Evolutionary conservation across 352 stramenopile genomes (phyloP).

Genomic region (Phytopythium helicoides): DNA sequence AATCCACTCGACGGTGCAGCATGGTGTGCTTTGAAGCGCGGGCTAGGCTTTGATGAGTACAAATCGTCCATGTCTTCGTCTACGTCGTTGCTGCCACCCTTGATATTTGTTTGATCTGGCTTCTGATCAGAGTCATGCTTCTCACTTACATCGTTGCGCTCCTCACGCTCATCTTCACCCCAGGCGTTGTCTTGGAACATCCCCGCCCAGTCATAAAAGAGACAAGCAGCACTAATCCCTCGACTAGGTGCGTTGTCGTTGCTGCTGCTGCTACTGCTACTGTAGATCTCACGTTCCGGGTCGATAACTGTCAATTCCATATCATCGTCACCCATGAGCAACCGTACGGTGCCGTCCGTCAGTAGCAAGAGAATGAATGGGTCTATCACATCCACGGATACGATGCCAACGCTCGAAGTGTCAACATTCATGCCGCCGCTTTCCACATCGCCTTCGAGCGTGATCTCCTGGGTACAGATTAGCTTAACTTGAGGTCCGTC

Average conservation of each 20-base stretch:
- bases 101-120: constrained; percentile 8
- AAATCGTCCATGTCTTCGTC: constrained; percentile 75
- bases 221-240: constrained; percentile 62
- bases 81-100: constrained; percentile 28
- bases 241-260: constrained; percentile 19
- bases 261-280: constrained; percentile 31
- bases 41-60: constrained; percentile 51
- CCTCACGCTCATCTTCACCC: constrained; percentile 50
- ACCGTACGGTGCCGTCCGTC: constrained; percentile 73
- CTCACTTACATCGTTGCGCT: constrained; percentile 18
- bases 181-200: constrained; percentile 73
- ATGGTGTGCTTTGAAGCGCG: constrained; percentile 18
- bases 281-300: constrained; percentile 59
- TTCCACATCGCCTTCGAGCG: constrained; percentile 75
- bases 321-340: constrained; percentile 83
- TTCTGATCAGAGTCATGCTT: constrained; percentile 10
- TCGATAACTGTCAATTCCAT: constrained; percentile 81
- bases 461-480: constrained; percentile 83
- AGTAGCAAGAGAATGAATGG: constrained; percentile 81
- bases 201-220: constrained; percentile 83
- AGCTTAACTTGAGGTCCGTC: constrained; percentile 62
- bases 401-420: constrained; percentile 63
- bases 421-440: constrained; percentile 84
- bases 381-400: constrained; percentile 82
- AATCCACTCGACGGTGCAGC: constrained; percentile 1